phyloP scores from a whole-genome alignment of 495 filamentous ascomycete genomes.

The Arthonia radiata region DNA sequence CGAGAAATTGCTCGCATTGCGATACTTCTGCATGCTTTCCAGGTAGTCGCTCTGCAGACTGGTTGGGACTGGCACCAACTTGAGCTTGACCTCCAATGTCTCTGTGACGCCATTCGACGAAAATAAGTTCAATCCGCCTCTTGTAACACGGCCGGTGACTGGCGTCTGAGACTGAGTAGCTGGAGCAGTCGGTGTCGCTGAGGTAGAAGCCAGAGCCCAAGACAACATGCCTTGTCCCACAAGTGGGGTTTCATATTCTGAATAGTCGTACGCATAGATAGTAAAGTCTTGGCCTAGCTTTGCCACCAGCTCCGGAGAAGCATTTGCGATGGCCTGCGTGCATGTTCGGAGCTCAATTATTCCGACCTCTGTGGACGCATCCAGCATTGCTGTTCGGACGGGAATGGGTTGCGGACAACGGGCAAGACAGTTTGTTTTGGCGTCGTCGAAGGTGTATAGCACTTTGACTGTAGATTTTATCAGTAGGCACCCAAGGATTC shows the following conservation, averaged over 20 bases:
- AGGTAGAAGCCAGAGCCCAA: conserved; percentile 43
- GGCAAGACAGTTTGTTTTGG: conserved; percentile 76
- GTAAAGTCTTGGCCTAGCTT: conserved; percentile 76
- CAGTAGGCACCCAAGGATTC: no score
- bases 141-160: conserved; percentile 75
- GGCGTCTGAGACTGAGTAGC: conserved; percentile 41
- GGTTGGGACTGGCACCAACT: conserved; percentile 58
- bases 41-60: conserved; percentile 45
- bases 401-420: conserved; percentile 62
- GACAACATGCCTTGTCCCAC: conserved; percentile 95
- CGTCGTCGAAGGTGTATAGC: conserved; percentile 84
- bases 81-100: conserved; percentile 82
- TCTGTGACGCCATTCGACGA: conserved; percentile 63
- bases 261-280: conserved; percentile 91
- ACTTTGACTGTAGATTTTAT: conserved; percentile 93
- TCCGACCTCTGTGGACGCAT: conserved; percentile 56
- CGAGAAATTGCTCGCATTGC: conserved; percentile 31
- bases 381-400: conserved; percentile 54
- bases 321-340: conserved; percentile 59
- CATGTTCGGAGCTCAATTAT: conserved; percentile 78
- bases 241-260: conserved; percentile 73
- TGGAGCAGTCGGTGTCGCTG: conserved; percentile 26
- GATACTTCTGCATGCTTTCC: conserved; percentile 35
- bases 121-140: conserved; percentile 62
- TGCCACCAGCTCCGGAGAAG: conserved; percentile 73